A percentile compares a stretch with the other conserved stretches of the same genome.
These are phyloP conservation scores for Vaccinium vitisidaea DNA, from an alignment of 148 eudicot genomes.

Conservation along the genomic window DNA sequence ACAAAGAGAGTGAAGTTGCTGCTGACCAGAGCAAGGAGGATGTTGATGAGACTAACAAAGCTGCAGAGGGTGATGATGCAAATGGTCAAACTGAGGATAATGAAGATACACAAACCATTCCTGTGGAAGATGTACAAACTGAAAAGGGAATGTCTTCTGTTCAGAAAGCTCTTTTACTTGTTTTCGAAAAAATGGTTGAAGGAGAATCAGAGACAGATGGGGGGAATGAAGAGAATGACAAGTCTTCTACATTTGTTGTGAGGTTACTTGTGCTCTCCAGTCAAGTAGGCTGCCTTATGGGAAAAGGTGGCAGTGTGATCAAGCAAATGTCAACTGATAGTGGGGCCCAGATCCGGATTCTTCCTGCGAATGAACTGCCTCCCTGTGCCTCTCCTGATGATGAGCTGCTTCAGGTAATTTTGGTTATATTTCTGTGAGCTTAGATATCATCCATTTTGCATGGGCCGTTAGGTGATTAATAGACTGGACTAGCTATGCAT, in stretches of 20 bases:
- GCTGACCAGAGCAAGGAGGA: slow-evolving; percentile 40
- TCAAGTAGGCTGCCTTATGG: slow-evolving; percentile 75
- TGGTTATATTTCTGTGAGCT: neutral
- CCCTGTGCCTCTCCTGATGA: slow-evolving; percentile 76
- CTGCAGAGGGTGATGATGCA: slow-evolving; percentile 36
- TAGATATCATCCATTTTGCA: neutral
- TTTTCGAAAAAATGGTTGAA: slow-evolving; percentile 60
- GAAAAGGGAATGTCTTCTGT: slow-evolving; percentile 53
- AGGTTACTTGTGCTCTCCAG: slow-evolving; percentile 75
- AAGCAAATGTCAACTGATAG: slow-evolving; percentile 77
- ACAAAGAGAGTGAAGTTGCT: slow-evolving; percentile 43
- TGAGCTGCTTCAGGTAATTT: slow-evolving; percentile 82
- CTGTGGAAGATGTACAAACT: slow-evolving; percentile 35
- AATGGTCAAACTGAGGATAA: slow-evolving; percentile 29
- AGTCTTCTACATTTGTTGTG: slow-evolving; percentile 40
- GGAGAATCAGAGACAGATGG: slow-evolving; percentile 45
- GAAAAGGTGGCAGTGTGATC: slow-evolving; percentile 63
- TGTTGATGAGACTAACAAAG: slow-evolving; percentile 31
- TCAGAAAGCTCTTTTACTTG: slow-evolving; percentile 71
- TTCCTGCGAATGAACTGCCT: slow-evolving; percentile 79
- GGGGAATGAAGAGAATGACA: slow-evolving; percentile 44
- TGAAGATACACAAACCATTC: slow-evolving; percentile 40
- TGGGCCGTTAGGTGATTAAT: neutral
- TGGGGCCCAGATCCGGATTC: slow-evolving; percentile 84
- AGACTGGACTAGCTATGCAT: neutral